Evolutionary conservation across 2,329 filamentous ascomycete genomes (phyloP).

Genomic region (Ophiostoma quercus): DNA sequence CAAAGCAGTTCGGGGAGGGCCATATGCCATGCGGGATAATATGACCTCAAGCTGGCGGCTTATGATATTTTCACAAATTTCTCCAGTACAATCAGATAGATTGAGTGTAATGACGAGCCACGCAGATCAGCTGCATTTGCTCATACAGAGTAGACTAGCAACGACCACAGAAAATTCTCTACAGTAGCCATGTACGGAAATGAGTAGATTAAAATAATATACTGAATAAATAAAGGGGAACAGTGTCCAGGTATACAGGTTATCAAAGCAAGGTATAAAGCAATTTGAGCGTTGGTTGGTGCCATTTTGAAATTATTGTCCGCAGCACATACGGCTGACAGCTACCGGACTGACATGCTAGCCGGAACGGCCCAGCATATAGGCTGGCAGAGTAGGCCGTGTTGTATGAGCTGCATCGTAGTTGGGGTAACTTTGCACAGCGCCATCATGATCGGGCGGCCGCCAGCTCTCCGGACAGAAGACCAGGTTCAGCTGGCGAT

Average conservation of each 20-base stretch:
- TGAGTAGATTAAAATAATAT: background rate
- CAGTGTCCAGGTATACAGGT: background rate
- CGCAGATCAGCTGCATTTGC: too few species aligned
- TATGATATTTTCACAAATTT: background rate
- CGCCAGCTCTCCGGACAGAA: background rate
- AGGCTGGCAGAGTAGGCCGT: background rate
- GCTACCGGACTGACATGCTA: background rate
- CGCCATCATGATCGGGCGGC: background rate
- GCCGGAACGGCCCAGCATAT: background rate
- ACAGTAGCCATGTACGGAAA: background rate
- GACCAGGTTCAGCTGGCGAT: background rate
- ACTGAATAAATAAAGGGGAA: background rate
- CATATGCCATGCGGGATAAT: background rate
- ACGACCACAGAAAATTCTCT: background rate
- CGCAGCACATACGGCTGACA: background rate
- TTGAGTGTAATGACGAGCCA: too few species aligned
- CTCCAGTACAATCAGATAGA: too few species aligned
- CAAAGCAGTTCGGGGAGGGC: too few species aligned
- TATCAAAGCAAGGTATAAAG: background rate
- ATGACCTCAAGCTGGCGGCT: background rate
- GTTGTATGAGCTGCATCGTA: background rate
- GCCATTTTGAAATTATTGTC: background rate
- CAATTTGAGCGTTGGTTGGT: background rate
- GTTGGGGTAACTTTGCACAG: background rate
- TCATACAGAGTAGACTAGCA: background rate